Evolutionary conservation across 164 flowering plant genomes (phyloP), one percentile per base, ranked within the genome.

Genomic region (Vitis rotundifolia): DNA sequence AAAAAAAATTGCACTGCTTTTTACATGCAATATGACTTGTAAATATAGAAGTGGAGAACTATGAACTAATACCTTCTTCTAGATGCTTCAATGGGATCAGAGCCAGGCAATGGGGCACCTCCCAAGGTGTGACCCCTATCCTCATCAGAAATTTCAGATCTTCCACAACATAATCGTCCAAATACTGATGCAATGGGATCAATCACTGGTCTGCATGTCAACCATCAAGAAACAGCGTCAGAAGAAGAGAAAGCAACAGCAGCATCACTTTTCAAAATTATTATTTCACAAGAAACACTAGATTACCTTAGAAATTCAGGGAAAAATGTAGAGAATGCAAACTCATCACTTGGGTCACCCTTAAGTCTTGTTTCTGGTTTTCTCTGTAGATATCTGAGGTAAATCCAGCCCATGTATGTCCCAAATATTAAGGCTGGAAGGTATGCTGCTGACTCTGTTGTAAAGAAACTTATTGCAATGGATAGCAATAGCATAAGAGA

Each of bases 341-440:
- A 96, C 71, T 93, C 99, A 70, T 93, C 98, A 79, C 91, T 95
- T 71, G 98, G 98, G 66, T 95, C 99, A 37, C 99, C 99, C 80
- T 66, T 84, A 12, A 85, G 79, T 56, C 85, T 87, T 8, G 97
- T 85, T 78, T 95, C 99, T 67, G 93, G 87, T 68, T 81, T 87
- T 67, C 75, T 87, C 79, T 95, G 99, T 68, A 88, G 75, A 80
- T 89, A 95, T 76, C 99, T 84, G 59, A 93, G 88, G 81, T 90
- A 93, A 66, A 95, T 82, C 99, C 99, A 95, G 78, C 99, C 84
- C 67, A 80, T 81, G 65, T 95, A 93, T 58, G 97, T 88, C 53
- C 99, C 99, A 75, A 90, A 89, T 63, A 90, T 76, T 54, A 93
- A 52, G 19, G 86, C 85, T 55, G 98, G 97, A 77, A 95, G 94